phyloP scores from a whole-genome alignment of 2,329 filamentous ascomycete species.

The Cercospora berteroae region DNA sequence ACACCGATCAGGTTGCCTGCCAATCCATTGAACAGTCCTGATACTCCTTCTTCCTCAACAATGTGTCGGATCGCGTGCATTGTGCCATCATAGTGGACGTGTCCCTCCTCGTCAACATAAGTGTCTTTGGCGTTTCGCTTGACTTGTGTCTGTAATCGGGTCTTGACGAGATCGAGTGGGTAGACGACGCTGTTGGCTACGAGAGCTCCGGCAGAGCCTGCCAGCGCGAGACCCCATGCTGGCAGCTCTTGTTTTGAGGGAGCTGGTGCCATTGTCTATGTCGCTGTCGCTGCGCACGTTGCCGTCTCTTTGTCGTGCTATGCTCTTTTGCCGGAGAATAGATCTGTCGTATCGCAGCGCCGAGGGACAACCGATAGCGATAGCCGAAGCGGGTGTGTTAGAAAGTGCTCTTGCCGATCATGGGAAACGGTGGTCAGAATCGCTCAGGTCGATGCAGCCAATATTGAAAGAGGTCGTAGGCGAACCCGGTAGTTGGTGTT shows the following conservation, averaged over 20 bases:
- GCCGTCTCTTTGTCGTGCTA: not conserved
- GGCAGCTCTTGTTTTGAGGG: slow-evolving; percentile 60
- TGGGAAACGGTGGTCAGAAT: not conserved
- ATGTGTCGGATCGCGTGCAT: slow-evolving; percentile 88
- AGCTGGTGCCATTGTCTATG: slow-evolving; percentile 25
- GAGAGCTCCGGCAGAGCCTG: slow-evolving; percentile 88
- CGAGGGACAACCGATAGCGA: slow-evolving; percentile 5
- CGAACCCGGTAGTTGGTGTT: not conserved
- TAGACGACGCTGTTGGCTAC: slow-evolving; percentile 95
- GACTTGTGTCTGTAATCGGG: slow-evolving; percentile 89
- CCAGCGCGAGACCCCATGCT: slow-evolving; percentile 89
- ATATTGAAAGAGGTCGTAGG: not conserved
- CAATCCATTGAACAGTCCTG: slow-evolving; percentile 86
- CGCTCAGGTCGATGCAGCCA: not conserved
- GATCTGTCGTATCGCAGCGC: not conserved
- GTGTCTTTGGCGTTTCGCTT: slow-evolving; percentile 54
- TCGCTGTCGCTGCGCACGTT: not conserved
- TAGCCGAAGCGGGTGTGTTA: slow-evolving; percentile 2
- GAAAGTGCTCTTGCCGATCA: not conserved
- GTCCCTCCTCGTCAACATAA: slow-evolving; percentile 43
- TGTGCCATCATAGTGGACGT: slow-evolving; percentile 79
- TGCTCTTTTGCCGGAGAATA: not conserved
- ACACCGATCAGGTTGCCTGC: slow-evolving; percentile 83
- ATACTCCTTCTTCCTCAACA: slow-evolving; percentile 71
- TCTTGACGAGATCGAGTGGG: slow-evolving; percentile 96